Evolutionary conservation across 768 basidiomycete genomes (phyloP).

Genomic region (Agrocybe pediades): DNA sequence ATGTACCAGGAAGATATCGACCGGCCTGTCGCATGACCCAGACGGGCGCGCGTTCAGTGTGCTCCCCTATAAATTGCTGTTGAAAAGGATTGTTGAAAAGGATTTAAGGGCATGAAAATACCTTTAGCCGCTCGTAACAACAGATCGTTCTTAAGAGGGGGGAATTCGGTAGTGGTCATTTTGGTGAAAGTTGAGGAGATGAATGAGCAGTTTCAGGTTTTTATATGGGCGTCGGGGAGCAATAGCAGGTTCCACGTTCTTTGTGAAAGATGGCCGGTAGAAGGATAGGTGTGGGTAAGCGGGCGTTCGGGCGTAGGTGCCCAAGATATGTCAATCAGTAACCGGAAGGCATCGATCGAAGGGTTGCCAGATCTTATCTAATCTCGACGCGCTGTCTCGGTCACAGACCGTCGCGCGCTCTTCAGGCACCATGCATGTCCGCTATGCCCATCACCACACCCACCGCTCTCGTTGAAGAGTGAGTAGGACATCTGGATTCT

Average conservation of each 20-base stretch:
- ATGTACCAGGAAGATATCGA: conserved; percentile 86
- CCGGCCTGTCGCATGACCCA: conserved; percentile 99
- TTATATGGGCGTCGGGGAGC: conserved; percentile 1
- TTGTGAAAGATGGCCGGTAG: conserved; percentile 17
- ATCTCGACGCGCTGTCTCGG: conserved; percentile 7
- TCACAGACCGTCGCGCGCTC: background rate
- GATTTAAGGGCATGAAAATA: conserved; percentile 19
- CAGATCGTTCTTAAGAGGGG: conserved; percentile 84
- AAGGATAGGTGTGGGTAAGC: conserved; percentile 13
- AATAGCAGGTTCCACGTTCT: conserved; percentile 17
- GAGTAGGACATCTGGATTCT: conserved; percentile 16
- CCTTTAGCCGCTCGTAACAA: conserved; percentile 87
- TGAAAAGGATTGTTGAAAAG: background rate
- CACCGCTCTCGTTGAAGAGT: conserved; percentile 67
- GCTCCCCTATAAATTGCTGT: conserved; percentile 55
- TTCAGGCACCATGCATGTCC: background rate
- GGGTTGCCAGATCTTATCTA: conserved; percentile 17
- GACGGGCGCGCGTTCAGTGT: conserved; percentile 90
- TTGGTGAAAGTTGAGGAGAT: background rate
- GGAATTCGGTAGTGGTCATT: conserved; percentile 51
- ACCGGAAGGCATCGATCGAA: conserved; percentile 11
- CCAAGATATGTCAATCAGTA: conserved; percentile 2
- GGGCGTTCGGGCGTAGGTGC: background rate
- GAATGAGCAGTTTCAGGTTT: conserved; percentile 5
- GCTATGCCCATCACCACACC: conserved; percentile 58